Base-by-base conservation (phyloP, 495 filamentous ascomycete genomes). In the Hypoxylon rickii region DNA sequence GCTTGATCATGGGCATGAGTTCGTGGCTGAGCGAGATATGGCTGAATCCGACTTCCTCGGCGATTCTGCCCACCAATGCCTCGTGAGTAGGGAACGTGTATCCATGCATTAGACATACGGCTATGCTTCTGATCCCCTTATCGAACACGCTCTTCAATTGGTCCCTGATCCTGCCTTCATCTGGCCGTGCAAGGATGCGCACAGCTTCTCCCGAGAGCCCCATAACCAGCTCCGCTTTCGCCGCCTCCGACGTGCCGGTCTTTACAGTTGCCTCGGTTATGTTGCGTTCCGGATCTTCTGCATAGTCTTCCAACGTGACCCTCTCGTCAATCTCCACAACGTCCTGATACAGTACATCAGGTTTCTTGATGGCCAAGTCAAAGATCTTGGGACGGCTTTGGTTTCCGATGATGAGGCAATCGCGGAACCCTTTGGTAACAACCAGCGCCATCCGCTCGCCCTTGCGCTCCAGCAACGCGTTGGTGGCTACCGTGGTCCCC, bases 1-100 rank as follows among this genome's bases (percentile, higher is more conserved):
- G 73, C 68, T 92, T 93, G 65, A 91, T 97, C 92, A 97, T 98
- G 19, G 94, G 94, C 85, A 96, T 96, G 20, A 90, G 76, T 68
- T 90, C 82, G 55, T 87, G 83, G 42, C 83, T 87, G 31, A 90
- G 74, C 42, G 84, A 81, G 70, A 97, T 82, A 66, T 92, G 86
- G 29, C 78, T 66, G 67, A 92, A 92, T 10, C 89, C 89, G 58
- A 92, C 82, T 45, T 90, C 83, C 55, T 69, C 74, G 0, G 88
- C 89, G 13, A 92, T 73, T 44, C 78, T 77, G 15, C 86, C 85
- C 7, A 92, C 77, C 39, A 89, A 58, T 4, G 78, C 78, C 57
- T 92, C 89, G 51, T 92, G 89, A 24, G 84, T 79, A 11, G 87
- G 87, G 58, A 87, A 92, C 1, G 87, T 90, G 70, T 93, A 93